phyloP scores from a whole-genome alignment of 805 yeast species.

The Ascoidea tarda region DNA sequence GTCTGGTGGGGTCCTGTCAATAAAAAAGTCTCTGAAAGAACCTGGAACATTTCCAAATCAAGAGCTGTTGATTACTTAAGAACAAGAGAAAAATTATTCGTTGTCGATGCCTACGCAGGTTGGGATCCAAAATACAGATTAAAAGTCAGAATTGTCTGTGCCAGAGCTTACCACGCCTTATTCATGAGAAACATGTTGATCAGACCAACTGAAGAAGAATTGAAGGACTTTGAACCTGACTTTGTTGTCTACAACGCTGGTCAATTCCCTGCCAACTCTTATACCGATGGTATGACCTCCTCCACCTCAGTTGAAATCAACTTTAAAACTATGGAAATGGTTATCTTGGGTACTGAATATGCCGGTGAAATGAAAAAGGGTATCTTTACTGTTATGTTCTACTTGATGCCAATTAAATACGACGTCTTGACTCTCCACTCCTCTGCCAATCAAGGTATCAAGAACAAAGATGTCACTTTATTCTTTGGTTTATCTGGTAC shows the following conservation, averaged over 20 bases:
- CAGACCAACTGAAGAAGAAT: constrained; percentile 85
- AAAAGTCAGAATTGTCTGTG: constrained; percentile 91
- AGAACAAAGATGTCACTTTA: constrained; percentile 76
- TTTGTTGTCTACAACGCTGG: constrained; percentile 98
- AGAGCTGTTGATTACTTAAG: constrained; percentile 95
- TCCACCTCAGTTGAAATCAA: constrained; percentile 91
- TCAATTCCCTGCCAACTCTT: constrained; percentile 94
- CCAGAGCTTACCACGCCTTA: constrained; percentile 95
- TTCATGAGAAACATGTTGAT: constrained; percentile 98
- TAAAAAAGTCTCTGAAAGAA: constrained; percentile 83
- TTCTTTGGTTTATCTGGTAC: constrained; percentile 97
- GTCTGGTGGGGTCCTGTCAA: constrained; percentile 99
- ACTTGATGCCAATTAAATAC: constrained; percentile 92
- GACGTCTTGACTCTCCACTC: constrained; percentile 89
- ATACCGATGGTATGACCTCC: constrained; percentile 96
- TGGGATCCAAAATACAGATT: constrained; percentile 98
- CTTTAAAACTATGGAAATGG: constrained; percentile 97
- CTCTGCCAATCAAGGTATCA: constrained; percentile 80
- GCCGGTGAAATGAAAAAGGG: constrained; percentile 99
- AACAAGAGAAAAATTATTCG: constrained; percentile 87
- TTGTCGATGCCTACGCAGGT: constrained; percentile 95
- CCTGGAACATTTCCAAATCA: constrained; percentile 91
- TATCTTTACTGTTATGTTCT: constrained; percentile 97
- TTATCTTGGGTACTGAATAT: constrained; percentile 94
- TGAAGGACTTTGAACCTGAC: constrained; percentile 84